These are phyloP conservation scores for Ramaria sp. DNA, from an alignment of 768 basidiomycete species.

Conservation along the genomic window DNA sequence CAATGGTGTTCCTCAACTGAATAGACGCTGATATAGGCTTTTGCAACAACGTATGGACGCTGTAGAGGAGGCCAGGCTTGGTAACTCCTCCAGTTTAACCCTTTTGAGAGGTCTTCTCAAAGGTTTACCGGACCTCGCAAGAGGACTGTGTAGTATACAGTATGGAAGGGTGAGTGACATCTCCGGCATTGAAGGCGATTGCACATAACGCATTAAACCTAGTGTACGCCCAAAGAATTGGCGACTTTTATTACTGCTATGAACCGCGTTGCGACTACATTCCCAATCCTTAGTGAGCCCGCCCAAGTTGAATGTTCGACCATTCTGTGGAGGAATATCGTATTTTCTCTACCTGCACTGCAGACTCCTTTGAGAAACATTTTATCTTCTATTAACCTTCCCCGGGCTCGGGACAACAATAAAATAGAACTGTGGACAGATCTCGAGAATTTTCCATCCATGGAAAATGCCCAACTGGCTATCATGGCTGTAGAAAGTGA, in stretches of 20 bases:
- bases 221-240: constrained; percentile 83
- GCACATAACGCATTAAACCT: background rate
- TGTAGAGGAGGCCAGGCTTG: constrained; percentile 68
- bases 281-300: constrained; percentile 34
- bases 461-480: constrained; percentile 47
- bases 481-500: constrained; percentile 61
- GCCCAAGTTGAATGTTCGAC: constrained; percentile 52
- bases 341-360: constrained; percentile 58
- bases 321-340: constrained; percentile 55
- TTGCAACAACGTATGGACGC: constrained; percentile 74
- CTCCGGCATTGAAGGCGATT: background rate
- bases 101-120: constrained; percentile 60
- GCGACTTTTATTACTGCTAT: constrained; percentile 67
- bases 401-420: constrained; percentile 52
- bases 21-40: constrained; percentile 31
- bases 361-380: constrained; percentile 42
- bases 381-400: constrained; percentile 44
- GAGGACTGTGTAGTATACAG: constrained; percentile 79
- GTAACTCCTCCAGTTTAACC: constrained; percentile 49
- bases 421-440: constrained; percentile 65
- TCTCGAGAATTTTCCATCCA: constrained; percentile 37
- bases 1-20: background rate
- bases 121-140: constrained; percentile 78
- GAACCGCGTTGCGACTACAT: constrained; percentile 54
- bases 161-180: constrained; percentile 67